Base-by-base conservation (phyloP, 1,139 yeast species). In the Ashbya aceris region DNA sequence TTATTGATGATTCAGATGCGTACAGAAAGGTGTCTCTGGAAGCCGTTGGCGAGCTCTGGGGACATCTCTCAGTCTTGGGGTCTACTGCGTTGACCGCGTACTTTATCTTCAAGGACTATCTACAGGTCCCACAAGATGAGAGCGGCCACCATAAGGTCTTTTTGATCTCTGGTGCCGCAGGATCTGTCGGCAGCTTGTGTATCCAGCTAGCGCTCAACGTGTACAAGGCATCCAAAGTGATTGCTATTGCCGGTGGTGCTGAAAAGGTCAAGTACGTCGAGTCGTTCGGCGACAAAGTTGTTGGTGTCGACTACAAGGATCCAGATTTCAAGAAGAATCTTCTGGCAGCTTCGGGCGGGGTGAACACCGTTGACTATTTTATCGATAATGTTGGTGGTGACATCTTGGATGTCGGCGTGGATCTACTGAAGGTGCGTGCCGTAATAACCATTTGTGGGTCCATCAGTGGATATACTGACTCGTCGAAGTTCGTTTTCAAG, bases 311-410 rank as follows among this genome's bases (percentile, higher is more conserved):
- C 58, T 79, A 79, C 64, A 73, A 70, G 46, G 70, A 70, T 40
- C 58, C 69, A 2, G 60, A 68, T 27, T 75, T 70, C 54, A 58
- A 64, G 43, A 56, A 65, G 34, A 64, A 75, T 43, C 66, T 78
- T 47, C 45, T 56, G 10, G 60, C 67, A 26, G 75, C 71, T 23
- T 75, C 71, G 23, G 78, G 73, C 36, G 69, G 64, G 9, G 67
- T 65, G 33, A 62, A 60, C 47, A 68, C 55, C 3, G 53, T 70
- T 39, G 79, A 76, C 49, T 65, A 66, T 29, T 75, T 69, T 55
- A 71, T 67, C 46, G 83, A 77, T 55, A 75, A 75, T 46, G 85
- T 79, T 39, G 86, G 86, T 40, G 86, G 86, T 20, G 68, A 69
- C 40, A 68, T 75, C 27, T 67, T 79, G 52, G 77, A 74, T 49